These are phyloP conservation scores for Cordia subcordata DNA, from an alignment of 257 asterid species.

Conservation along the genomic window DNA sequence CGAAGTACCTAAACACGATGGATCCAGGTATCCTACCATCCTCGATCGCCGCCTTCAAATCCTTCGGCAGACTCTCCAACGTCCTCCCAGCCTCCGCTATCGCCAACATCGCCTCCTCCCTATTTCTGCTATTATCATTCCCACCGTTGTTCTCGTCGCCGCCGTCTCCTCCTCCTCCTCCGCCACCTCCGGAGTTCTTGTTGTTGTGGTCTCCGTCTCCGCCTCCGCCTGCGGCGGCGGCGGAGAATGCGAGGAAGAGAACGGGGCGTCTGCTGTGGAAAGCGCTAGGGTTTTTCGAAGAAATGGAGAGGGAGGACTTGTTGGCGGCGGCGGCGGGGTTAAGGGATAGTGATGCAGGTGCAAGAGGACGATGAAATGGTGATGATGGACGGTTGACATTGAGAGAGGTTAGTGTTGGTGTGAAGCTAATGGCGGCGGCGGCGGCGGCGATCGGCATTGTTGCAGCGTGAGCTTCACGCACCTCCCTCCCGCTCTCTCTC, in stretches of 20 bases:
- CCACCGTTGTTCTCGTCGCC: constrained; percentile 20
- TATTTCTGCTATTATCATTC: constrained; percentile 34
- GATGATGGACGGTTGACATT: background rate
- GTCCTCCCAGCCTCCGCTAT: constrained; percentile 68
- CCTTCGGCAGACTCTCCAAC: constrained; percentile 77
- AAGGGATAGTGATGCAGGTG: background rate
- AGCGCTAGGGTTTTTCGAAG: background rate
- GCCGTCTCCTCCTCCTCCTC: constrained; percentile 50
- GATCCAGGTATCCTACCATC: constrained; percentile 76
- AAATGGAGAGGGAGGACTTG: background rate
- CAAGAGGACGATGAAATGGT: background rate
- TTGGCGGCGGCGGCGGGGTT: background rate
- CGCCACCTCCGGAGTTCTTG: constrained; percentile 15
- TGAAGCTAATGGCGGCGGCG: background rate
- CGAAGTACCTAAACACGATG: constrained; percentile 52
- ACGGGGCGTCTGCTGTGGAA: constrained; percentile 14
- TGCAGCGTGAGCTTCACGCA: background rate
- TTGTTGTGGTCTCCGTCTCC: constrained; percentile 13
- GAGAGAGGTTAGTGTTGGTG: background rate
- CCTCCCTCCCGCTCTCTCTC: background rate
- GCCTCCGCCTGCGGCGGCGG: constrained; percentile 14
- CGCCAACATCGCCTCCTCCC: constrained; percentile 51
- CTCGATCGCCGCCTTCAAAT: constrained; percentile 68
- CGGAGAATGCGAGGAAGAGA: constrained; percentile 20
- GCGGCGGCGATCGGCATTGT: background rate